These are phyloP conservation scores for Aspergillus candidus DNA, from an alignment of 2,329 filamentous ascomycete species.

Conservation along the genomic window DNA sequence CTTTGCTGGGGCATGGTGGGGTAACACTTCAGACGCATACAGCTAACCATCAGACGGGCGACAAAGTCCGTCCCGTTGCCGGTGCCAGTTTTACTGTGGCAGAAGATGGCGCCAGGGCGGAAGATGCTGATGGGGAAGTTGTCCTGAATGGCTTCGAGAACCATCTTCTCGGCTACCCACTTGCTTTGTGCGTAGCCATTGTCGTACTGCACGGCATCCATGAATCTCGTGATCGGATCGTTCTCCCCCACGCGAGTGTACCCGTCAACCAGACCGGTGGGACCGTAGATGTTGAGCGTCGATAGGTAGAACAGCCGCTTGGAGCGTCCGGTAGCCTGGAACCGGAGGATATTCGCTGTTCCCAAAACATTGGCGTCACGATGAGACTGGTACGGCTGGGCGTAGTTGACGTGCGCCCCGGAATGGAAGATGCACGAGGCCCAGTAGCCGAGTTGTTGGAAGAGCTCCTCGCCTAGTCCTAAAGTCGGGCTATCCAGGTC, in stretches of 20 bases:
- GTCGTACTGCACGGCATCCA: constrained; percentile 40
- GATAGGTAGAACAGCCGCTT: constrained; percentile 15
- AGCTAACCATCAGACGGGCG: constrained; percentile 72
- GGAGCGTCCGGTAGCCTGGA: constrained; percentile 50
- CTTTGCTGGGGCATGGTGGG: constrained; percentile 9
- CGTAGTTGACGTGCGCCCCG: constrained; percentile 67
- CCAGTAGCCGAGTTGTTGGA: constrained; percentile 54
- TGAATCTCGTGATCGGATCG: constrained; percentile 7
- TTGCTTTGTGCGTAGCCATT: constrained; percentile 83
- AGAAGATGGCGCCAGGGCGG: constrained; percentile 72
- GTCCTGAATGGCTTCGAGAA: constrained; percentile 64
- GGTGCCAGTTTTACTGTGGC: constrained; percentile 56
- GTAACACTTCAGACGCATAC: constrained; percentile 57
- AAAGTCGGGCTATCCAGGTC: constrained; percentile 63
- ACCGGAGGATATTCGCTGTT: constrained; percentile 62
- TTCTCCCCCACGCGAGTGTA: constrained; percentile 6
- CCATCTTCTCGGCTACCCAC: constrained; percentile 63
- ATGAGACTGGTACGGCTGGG: constrained; percentile 63
- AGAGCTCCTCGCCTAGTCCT: constrained; percentile 56
- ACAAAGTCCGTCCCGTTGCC: constrained; percentile 75
- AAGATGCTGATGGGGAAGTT: constrained; percentile 66
- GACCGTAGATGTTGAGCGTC: constrained; percentile 11
- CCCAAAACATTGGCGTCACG: constrained; percentile 64
- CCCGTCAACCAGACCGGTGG: constrained; percentile 6
- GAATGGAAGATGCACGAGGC: constrained; percentile 70